These are phyloP conservation scores for Graphium sp. DNA, from an alignment of 2,329 filamentous ascomycete genomes.

Conservation along the genomic window DNA sequence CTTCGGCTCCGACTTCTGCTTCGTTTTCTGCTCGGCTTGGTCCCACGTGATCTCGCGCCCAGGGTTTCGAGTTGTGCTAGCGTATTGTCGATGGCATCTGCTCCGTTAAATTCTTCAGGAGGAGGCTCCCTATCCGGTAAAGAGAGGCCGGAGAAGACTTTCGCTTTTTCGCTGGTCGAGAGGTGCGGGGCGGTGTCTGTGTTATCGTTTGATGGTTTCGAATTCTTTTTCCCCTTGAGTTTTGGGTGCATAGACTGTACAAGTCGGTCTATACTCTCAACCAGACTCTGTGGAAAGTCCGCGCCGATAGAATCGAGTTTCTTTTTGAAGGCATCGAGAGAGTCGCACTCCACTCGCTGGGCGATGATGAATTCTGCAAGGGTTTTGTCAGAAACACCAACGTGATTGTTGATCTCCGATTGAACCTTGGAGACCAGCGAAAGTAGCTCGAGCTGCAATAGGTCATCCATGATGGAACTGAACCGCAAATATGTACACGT, in stretches of 20 bases:
- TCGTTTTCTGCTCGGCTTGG: conserved; percentile 31
- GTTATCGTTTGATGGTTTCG: conserved; percentile 3
- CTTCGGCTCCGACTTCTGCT: conserved; percentile 38
- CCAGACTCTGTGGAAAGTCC: conserved; percentile 68
- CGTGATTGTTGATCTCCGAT: conserved; percentile 84
- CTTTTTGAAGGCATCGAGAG: conserved; percentile 56
- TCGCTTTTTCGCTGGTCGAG: conserved; percentile 51
- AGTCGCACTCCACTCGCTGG: conserved; percentile 61
- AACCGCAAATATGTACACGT: too few species aligned
- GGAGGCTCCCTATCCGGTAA: conserved; percentile 57
- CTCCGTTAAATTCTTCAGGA: conserved; percentile 19
- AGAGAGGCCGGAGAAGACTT: conserved; percentile 79
- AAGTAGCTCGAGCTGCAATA: conserved; percentile 79
- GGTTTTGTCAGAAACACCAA: conserved; percentile 84
- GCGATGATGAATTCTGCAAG: conserved; percentile 93
- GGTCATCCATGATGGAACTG: conserved; percentile 59
- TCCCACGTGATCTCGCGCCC: conserved; percentile 27
- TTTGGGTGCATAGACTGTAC: conserved; percentile 83
- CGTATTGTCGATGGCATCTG: conserved; percentile 83
- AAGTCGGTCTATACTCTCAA: conserved; percentile 82
- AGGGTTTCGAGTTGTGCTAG: conserved; percentile 80
- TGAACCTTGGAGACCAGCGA: conserved; percentile 91
- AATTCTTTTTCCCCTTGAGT: conserved; percentile 42
- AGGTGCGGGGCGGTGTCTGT: conserved; percentile 1
- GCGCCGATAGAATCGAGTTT: conserved; percentile 62